Evolutionary conservation across 495 filamentous ascomycete genomes (phyloP).

Genomic region (Tuber aestivum): DNA sequence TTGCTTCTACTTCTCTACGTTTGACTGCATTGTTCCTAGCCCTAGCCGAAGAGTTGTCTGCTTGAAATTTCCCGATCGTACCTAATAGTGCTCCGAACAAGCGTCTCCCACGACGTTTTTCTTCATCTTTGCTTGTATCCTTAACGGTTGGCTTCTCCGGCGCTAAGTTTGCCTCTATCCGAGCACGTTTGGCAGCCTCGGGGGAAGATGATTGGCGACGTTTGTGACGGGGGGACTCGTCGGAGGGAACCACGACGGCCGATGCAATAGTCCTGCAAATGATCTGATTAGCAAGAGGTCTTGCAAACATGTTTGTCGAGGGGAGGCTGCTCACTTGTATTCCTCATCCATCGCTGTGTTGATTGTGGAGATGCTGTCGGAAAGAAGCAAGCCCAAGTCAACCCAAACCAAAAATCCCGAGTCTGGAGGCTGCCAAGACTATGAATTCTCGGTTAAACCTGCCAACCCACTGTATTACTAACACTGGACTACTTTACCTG

Average conservation of each 20-base stretch:
- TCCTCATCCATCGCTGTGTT: constrained; percentile 29
- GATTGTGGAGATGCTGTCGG: constrained; percentile 22
- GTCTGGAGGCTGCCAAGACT: constrained; percentile 6
- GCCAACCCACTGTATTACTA: constrained; percentile 12
- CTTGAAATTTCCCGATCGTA: constrained; percentile 70
- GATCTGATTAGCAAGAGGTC: constrained; percentile 4
- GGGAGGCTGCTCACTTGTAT: constrained; percentile 39
- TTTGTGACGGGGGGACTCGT: constrained; percentile 48
- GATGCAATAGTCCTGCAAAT: constrained; percentile 54
- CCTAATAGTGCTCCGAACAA: constrained; percentile 85
- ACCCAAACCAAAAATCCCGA: constrained; percentile 11
- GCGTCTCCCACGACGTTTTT: constrained; percentile 79
- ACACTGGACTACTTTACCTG: constrained; percentile 6
- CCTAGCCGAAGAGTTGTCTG: constrained; percentile 49
- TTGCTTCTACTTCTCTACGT: constrained; percentile 81
- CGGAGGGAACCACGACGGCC: constrained; percentile 58
- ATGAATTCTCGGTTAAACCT: constrained; percentile 21
- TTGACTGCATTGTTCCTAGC: constrained; percentile 62
- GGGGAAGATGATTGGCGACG: constrained; percentile 54
- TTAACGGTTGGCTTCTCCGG: constrained; percentile 44
- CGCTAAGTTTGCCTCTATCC: constrained; percentile 43
- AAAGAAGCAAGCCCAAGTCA: constrained; percentile 18
- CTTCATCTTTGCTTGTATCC: constrained; percentile 54
- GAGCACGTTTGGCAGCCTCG: constrained; percentile 53
- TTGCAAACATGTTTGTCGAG: not conserved